Conservation (phyloP, 129 eudicot species). For the Escallonia rubra region DNA sequence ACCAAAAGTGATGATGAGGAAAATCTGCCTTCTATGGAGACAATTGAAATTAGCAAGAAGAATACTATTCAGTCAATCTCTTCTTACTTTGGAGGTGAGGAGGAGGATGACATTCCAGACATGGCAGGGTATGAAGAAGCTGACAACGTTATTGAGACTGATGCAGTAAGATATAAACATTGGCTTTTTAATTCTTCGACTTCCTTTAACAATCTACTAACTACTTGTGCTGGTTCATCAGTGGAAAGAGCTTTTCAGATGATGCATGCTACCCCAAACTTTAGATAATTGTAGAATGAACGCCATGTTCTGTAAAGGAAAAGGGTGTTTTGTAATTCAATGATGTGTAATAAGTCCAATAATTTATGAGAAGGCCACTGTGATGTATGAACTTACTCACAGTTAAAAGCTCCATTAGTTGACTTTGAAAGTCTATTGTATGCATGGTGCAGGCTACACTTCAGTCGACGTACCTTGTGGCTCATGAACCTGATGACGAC, state of each 20-base stretch:
- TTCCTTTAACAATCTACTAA: background rate
- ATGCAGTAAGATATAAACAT: slow-evolving; percentile 58
- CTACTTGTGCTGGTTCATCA: background rate
- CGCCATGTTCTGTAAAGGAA: too few relatives aligned
- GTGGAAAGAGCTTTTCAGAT: background rate
- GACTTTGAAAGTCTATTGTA: background rate
- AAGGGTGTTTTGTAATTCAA: too few relatives aligned
- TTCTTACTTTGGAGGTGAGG: slow-evolving; percentile 78
- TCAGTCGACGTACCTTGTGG: slow-evolving; percentile 76
- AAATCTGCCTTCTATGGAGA: slow-evolving; percentile 79
- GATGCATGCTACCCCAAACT: background rate
- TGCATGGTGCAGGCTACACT: slow-evolving; percentile 69
- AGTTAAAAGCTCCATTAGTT: slow-evolving; percentile 9
- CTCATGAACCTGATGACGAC: slow-evolving; percentile 98
- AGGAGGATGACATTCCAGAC: slow-evolving; percentile 89
- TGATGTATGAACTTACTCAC: too few relatives aligned
- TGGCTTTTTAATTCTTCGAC: slow-evolving; percentile 1
- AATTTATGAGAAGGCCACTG: too few relatives aligned
- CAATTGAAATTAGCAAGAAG: slow-evolving; percentile 74
- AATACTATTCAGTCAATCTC: slow-evolving; percentile 66
- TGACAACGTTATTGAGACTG: slow-evolving; percentile 76
- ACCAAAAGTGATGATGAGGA: slow-evolving; percentile 62
- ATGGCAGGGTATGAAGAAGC: slow-evolving; percentile 80
- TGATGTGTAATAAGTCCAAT: too few relatives aligned
- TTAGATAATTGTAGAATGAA: too few relatives aligned